These are phyloP conservation scores for Phytophthora macrochlamydospora DNA, from an alignment of 352 stramenopile species.

Conservation along the genomic window DNA sequence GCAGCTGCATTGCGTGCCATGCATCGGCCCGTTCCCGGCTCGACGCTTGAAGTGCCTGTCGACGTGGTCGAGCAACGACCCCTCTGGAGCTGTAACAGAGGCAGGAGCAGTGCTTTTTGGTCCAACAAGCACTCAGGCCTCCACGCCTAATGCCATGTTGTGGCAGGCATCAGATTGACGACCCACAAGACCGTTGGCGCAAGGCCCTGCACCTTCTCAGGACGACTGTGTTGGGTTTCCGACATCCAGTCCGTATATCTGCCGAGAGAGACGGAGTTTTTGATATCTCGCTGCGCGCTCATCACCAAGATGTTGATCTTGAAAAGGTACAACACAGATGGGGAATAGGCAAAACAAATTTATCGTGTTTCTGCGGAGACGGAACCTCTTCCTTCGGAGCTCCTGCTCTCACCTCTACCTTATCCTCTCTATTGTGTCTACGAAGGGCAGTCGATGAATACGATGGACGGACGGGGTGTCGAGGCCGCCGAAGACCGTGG, in stretches of 20 bases:
- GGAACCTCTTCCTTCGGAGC: slow-evolving; percentile 4
- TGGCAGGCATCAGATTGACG: no score
- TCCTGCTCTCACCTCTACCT: neutral
- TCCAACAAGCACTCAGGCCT: neutral
- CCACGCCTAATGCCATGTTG: no score
- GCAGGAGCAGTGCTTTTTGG: neutral
- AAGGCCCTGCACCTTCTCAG: neutral
- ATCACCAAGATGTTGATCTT: neutral
- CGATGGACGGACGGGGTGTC: slow-evolving; percentile 21
- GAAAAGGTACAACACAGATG: neutral
- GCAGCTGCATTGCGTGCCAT: neutral
- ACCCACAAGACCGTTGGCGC: neutral
- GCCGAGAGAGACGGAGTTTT: neutral
- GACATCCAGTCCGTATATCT: neutral
- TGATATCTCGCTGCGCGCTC: neutral
- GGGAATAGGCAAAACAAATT: neutral
- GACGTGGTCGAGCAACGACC: neutral
- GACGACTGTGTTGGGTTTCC: neutral
- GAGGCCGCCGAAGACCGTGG: neutral
- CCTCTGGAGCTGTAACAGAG: neutral
- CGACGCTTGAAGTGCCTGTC: neutral
- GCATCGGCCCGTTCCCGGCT: neutral
- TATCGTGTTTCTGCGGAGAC: neutral
- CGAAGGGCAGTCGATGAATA: slow-evolving; percentile 36
- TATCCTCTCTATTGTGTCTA: neutral